Evolutionary conservation across 2,329 filamentous ascomycete species (phyloP), one percentile per base, ranked within the genome.

Genomic region (Sclerotiophoma versabilis): DNA sequence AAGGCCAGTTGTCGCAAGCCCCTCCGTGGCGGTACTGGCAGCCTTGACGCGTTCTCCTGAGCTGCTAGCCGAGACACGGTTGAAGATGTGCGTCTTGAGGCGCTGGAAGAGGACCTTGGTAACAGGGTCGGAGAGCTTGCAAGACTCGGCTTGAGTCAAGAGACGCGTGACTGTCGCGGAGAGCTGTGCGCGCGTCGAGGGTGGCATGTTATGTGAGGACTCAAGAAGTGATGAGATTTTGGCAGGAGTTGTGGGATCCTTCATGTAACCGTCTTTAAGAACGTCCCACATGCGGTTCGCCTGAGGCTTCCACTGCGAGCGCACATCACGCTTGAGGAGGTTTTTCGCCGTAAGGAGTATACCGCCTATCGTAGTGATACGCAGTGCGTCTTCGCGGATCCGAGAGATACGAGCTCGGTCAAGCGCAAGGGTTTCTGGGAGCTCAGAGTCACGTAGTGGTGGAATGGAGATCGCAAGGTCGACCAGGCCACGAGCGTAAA

Each of bases 301-400:
- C 74, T 93, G 88, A 20, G 81, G 84, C 73, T 88, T 91, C 91
- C 91, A 95, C 17, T 88, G 86, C 11, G 84, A 84, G 37, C 91
- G 86, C 3, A 92, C 89, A 67, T 93, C 90, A 14, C 91, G 86
- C 75, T 92, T 93, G 26, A 95, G 82, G 7, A 93, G 80, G 63
- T 92, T 93, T 78, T 95, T 95, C 73, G 88, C 89, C 45, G 92
- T 91, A 12, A 93, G 77, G 23, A 93, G 78, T 41, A 93, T 88
- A 0, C 90, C 88, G 1, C 88, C 89, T 3, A 89, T 84, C 1
- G 89, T 89, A 19, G 90, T 84, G 63, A 93, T 87, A 37, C 86
- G 83, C 38, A 88, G 76, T 0, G 86, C 80, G 53, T 86, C 80
- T 22, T 76, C 72, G 8, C 86, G 83, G 41, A 86, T 81, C 19